phyloP scores from a whole-genome alignment of 129 eudicot genomes.

The Ambrosia artemisiifolia region DNA sequence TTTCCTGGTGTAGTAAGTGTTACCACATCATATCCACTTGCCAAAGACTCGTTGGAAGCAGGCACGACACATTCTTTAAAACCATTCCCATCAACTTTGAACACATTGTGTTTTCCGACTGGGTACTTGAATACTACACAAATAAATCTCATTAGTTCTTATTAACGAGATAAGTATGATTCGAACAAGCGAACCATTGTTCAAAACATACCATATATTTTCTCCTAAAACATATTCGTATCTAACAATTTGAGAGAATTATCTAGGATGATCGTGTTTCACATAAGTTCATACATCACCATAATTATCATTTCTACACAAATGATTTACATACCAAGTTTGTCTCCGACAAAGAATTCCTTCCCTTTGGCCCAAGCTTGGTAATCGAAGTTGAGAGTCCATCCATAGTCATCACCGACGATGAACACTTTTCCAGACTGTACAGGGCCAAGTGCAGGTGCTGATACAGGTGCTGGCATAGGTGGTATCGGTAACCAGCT shows the following conservation, averaged over 20 bases:
- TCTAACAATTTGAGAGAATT: background rate
- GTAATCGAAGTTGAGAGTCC: conserved; percentile 23
- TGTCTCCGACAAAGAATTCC: conserved; percentile 29
- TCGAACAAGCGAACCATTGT: background rate
- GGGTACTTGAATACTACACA: conserved; percentile 25
- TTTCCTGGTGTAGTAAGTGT: conserved; percentile 27
- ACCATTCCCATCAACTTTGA: conserved; percentile 17
- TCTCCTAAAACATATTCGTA: background rate
- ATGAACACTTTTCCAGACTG: background rate
- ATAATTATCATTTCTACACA: background rate
- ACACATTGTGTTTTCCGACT: conserved; percentile 18
- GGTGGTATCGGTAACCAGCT: conserved; percentile 13
- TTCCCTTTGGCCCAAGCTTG: conserved; percentile 35
- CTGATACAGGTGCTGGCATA: background rate
- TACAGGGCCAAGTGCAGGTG: background rate
- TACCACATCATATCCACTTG: conserved; percentile 33
- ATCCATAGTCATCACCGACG: background rate
- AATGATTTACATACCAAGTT: conserved; percentile 1
- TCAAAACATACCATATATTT: too few species aligned
- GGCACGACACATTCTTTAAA: conserved; percentile 25
- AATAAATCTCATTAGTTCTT: background rate
- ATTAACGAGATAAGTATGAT: background rate
- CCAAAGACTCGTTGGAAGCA: conserved; percentile 15
- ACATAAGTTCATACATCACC: background rate
- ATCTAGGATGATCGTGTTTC: background rate